phyloP scores from a whole-genome alignment of 106 monocot genomes.

The Acorus calamus region DNA sequence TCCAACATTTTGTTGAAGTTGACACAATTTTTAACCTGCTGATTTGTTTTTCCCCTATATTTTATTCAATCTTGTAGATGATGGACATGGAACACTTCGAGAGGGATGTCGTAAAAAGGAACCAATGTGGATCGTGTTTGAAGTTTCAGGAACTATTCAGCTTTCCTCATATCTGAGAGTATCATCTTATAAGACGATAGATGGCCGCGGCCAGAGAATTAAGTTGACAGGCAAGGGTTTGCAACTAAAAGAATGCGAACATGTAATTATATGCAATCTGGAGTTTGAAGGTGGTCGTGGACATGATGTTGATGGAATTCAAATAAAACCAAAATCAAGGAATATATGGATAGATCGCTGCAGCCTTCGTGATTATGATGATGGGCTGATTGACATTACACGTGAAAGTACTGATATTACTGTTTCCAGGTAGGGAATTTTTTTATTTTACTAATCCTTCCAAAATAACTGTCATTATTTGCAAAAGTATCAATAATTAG shows the following conservation, averaged over 20 bases:
- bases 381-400: constrained; percentile 85
- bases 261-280: constrained; percentile 76
- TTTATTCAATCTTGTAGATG: constrained; percentile 22
- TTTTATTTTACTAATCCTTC: neutral
- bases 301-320: constrained; percentile 78
- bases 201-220: constrained; percentile 74
- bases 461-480: too few relatives aligned
- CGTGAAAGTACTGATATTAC: constrained; percentile 81
- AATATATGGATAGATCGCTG: constrained; percentile 91
- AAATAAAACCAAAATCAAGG: constrained; percentile 73
- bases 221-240: constrained; percentile 69
- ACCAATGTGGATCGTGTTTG: constrained; percentile 16
- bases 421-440: constrained; percentile 47
- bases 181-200: constrained; percentile 76
- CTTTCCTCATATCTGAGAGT: constrained; percentile 52
- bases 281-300: constrained; percentile 80
- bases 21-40: too few relatives aligned
- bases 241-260: constrained; percentile 63
- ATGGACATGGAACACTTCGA: neutral
- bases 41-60: neutral
- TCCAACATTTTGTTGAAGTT: too few relatives aligned
- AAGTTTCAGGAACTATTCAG: constrained; percentile 80
- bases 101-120: too few relatives aligned
- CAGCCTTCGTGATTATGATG: constrained; percentile 46
- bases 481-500: too few relatives aligned